Percentiles rank a stretch among this genome's conserved stretches.
These are phyloP conservation scores for Phialophora tarda DNA, from an alignment of 2,329 filamentous ascomycete genomes.

Conservation along the genomic window DNA sequence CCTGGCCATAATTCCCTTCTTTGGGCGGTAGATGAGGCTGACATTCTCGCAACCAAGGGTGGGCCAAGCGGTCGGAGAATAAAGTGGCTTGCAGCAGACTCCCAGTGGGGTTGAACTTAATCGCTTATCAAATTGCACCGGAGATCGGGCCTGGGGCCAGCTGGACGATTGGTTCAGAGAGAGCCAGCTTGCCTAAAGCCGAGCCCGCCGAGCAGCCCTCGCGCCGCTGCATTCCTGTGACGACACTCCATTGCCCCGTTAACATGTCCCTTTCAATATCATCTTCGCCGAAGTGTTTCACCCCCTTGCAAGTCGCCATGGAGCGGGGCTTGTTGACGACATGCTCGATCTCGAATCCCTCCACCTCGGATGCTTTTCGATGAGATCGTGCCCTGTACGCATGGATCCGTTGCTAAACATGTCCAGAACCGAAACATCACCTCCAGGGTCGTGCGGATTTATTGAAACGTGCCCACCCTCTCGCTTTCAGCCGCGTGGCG, in stretches of 20 bases:
- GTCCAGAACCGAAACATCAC: background rate
- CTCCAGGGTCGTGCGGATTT: background rate
- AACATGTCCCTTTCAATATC: background rate
- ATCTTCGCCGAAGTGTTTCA: background rate
- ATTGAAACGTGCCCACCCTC: background rate
- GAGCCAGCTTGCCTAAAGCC: background rate
- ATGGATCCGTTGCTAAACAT: background rate
- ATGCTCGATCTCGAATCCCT: background rate
- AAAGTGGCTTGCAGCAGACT: conserved; percentile 19
- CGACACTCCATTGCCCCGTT: background rate
- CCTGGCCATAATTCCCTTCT: background rate
- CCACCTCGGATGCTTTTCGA: background rate
- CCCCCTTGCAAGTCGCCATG: background rate
- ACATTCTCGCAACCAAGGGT: background rate
- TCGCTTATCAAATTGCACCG: conserved; percentile 20
- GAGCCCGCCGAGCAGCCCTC: background rate
- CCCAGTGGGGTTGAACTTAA: conserved; percentile 2
- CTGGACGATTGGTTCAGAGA: conserved; percentile 12
- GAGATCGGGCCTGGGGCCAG: conserved; percentile 12
- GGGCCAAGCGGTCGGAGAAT: conserved; percentile 20
- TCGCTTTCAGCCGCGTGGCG: background rate
- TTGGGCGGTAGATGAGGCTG: background rate
- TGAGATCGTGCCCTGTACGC: background rate
- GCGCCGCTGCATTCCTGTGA: background rate
- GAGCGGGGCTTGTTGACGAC: background rate